Base-by-base conservation (phyloP, 1,139 yeast species). In the Geotrichum restrictum region DNA sequence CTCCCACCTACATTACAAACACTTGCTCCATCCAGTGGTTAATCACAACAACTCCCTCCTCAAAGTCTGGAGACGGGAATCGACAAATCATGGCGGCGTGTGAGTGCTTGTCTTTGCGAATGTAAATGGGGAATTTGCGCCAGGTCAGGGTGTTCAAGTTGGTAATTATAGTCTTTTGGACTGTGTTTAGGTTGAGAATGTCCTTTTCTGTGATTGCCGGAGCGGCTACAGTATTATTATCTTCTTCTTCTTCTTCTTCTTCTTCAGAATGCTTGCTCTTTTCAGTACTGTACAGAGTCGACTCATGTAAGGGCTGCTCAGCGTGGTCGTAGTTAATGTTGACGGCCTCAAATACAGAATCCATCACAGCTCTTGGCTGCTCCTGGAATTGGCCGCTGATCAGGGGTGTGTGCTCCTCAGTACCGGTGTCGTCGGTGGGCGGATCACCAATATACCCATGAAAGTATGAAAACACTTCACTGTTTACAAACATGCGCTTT, bases 71-170 rank as follows among this genome's bases (percentile, higher is more conserved):
- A 42, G 72, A 71, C n/a, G 69, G 69, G 54, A 75, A 78, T 53
- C 95, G 76, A 37, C 83, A 86, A 55, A 88, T 84, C 1, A 88
- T 83, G 1, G 93, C 95, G 1, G 95, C 88, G 63, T 88, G 96
- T 0, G 94, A 77, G 48, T 82, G 78, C 49, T 75, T 75, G 3
- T 93, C 82, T 33, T 77, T 71, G 44, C 84, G 75, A 50, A 88
- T 83, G 56, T 85, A 75, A 31, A 87, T 75, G 0, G 94, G 94
- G 63, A 66, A 84, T 65, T 85, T 88, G 34, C 72, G 67, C 95
- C 95, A 88, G 2, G 69, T 62, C 11, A 87, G 66, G 1, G 68
- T 59, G 66, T 87, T 86, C 64, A 88, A 73, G 56, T 76, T 75
- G 22, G 70, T 69, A 41, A 85, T 76, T 48, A 85, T 83, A 31